These are phyloP conservation scores for Arthroderma uncinatum DNA, from an alignment of 2,329 filamentous ascomycete genomes.

Conservation along the genomic window DNA sequence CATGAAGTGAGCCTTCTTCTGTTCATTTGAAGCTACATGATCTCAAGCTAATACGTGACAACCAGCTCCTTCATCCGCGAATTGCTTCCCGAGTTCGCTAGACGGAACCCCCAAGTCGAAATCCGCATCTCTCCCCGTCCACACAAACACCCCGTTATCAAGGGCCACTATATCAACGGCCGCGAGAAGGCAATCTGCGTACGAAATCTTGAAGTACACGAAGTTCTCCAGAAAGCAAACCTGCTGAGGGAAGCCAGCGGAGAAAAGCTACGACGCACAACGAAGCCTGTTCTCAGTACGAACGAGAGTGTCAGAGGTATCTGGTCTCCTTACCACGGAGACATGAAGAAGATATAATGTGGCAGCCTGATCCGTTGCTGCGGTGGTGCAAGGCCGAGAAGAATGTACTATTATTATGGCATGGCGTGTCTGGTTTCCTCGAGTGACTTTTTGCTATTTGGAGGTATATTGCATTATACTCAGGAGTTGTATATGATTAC, in stretches of 20 bases:
- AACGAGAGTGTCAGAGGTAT: slow-evolving; percentile 56
- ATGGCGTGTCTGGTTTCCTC: slow-evolving; percentile 1
- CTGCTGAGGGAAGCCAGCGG: slow-evolving; percentile 38
- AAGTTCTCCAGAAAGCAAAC: slow-evolving; percentile 68
- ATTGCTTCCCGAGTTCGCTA: slow-evolving; percentile 64
- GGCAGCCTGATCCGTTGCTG: background rate
- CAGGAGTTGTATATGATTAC: slow-evolving; percentile 5
- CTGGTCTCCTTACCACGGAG: slow-evolving; percentile 53
- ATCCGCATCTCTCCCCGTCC: slow-evolving; percentile 84
- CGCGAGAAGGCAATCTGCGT: slow-evolving; percentile 77
- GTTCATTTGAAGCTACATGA: background rate
- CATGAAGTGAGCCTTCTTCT: slow-evolving; percentile 61
- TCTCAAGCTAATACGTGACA: background rate
- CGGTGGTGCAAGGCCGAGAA: background rate
- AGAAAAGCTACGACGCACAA: slow-evolving; percentile 42
- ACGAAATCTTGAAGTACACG: slow-evolving; percentile 66
- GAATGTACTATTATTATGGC: slow-evolving; percentile 5
- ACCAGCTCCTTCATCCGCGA: slow-evolving; percentile 68
- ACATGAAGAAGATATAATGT: slow-evolving; percentile 40
- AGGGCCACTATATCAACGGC: slow-evolving; percentile 88
- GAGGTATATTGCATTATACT: slow-evolving; percentile 6
- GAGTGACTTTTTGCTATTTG: background rate
- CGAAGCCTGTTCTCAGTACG: slow-evolving; percentile 49
- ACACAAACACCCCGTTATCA: slow-evolving; percentile 77
- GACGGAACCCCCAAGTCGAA: slow-evolving; percentile 75